These are phyloP conservation scores for Oryza glaberrima DNA, from an alignment of 176 grass and related monocot genomes.

Conservation along the genomic window DNA sequence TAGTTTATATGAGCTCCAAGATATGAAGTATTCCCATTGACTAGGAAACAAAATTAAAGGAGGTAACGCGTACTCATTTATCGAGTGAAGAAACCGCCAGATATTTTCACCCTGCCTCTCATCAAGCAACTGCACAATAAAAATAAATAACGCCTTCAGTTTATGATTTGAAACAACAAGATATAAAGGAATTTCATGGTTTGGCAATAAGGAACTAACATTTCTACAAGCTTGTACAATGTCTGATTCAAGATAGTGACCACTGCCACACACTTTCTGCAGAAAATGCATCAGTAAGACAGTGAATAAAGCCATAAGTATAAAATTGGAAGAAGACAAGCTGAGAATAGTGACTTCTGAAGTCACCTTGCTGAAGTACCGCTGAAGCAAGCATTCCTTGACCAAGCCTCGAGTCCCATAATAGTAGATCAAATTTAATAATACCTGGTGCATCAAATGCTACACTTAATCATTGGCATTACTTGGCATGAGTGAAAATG, in stretches of 20 bases:
- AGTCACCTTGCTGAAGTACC: slow-evolving; percentile 92
- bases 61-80: slow-evolving; percentile 54
- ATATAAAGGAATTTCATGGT: not conserved
- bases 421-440: slow-evolving; percentile 84
- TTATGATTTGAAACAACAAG: not conserved
- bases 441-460: slow-evolving; percentile 45
- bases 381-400: slow-evolving; percentile 76
- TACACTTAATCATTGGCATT: slow-evolving; percentile 15
- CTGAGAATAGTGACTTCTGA: slow-evolving; percentile 27
- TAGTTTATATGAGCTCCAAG: slow-evolving; percentile 20
- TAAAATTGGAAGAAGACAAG: slow-evolving; percentile 18
- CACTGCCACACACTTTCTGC: slow-evolving; percentile 70
- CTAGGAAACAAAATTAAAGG: not conserved
- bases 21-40: not conserved
- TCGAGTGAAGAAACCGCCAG: slow-evolving; percentile 77
- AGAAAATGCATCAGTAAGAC: slow-evolving; percentile 15
- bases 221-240: slow-evolving; percentile 81
- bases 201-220: slow-evolving; percentile 41
- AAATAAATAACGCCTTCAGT: not conserved
- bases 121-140: slow-evolving; percentile 70
- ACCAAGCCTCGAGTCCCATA: slow-evolving; percentile 72
- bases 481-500: slow-evolving; percentile 7
- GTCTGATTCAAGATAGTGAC: slow-evolving; percentile 66
- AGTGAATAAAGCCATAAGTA: not conserved
- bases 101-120: slow-evolving; percentile 68